Evolutionary conservation across 768 basidiomycete species (phyloP), one percentile per base, ranked within the genome.

Genomic region (Lactarius deliciosus): DNA sequence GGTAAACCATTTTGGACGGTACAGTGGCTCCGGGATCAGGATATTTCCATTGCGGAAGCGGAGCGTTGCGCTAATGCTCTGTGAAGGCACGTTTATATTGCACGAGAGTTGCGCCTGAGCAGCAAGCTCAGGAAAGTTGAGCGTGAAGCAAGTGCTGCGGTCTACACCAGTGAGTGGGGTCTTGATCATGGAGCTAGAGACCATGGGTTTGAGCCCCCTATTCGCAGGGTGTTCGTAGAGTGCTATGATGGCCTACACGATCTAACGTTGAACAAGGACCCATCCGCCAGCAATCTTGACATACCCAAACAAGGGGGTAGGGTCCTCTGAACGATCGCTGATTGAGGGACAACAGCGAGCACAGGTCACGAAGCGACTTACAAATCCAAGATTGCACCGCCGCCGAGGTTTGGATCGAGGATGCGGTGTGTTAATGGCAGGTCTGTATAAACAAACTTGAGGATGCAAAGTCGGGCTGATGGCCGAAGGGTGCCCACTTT

Each of bases 311-410:
- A 70, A 92, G 78, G 10, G 90, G 91, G 75, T 94, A 94, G 13
- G 92, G 90, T 1, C 91, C 91, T 28, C 90, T 92, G 68, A 32
- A n/a, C 22, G 22, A 9, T 57, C 8, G 32, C 20, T 20, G 22
- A 34, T 41, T 62, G 30, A 22, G 43, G 43, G 34, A 2, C 20
- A 13, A 9, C 13, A 40, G 4, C 32, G 28, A 28, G 34, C 18
- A 22, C 5, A 13, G 53, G 18, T 22, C 5, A 64, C 30, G 22
- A 34, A 47, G 11, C 55, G 40, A 77, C 88, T 76, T 70, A 92
- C 90, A 95, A 82, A 74, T 95, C 94, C 25, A 96, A 83, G 34
- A 96, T 74, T 15, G 87, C 91, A 0, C 93, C 93, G 11, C 94
- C 93, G 30, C 90, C 94, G 5, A 96, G 82, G 22, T 76, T 75